Evolutionary conservation across 1,284 basidiomycete species (phyloP).

Genomic region (Sporisorium exsertum): DNA sequence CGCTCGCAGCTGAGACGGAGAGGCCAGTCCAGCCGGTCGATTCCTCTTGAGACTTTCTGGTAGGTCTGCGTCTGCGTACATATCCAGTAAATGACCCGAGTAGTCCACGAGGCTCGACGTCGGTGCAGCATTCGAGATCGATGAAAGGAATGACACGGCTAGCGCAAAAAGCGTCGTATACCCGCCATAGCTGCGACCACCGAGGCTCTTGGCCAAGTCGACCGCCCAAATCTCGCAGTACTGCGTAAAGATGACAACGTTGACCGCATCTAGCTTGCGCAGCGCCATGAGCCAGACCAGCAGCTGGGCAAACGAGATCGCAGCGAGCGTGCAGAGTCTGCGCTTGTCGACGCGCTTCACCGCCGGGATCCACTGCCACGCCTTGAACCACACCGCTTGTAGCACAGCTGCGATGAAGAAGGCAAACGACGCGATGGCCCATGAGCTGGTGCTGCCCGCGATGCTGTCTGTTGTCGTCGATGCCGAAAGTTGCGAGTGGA

Average conservation of each 20-base stretch:
- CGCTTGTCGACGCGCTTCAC: slow-evolving; percentile 44
- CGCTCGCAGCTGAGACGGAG: slow-evolving; percentile 37
- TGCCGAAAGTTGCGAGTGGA: slow-evolving; percentile 18
- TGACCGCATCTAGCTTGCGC: slow-evolving; percentile 58
- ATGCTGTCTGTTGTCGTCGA: background rate
- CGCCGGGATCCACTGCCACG: slow-evolving; percentile 62
- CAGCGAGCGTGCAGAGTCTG: slow-evolving; percentile 49
- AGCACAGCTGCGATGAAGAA: slow-evolving; percentile 57
- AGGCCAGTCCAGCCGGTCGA: slow-evolving; percentile 50
- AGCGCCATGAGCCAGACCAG: slow-evolving; percentile 64
- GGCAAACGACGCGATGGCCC: slow-evolving; percentile 59
- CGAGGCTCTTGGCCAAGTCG: slow-evolving; percentile 53
- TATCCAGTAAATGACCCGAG: slow-evolving; percentile 25
- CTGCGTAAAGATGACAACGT: slow-evolving; percentile 66
- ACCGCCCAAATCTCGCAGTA: slow-evolving; percentile 67
- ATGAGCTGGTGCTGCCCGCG: slow-evolving; percentile 39
- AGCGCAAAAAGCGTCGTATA: slow-evolving; percentile 57
- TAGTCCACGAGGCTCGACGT: slow-evolving; percentile 9
- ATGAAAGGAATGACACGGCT: slow-evolving; percentile 50
- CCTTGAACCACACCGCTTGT: slow-evolving; percentile 56
- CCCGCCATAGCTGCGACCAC: slow-evolving; percentile 55
- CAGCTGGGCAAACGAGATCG: slow-evolving; percentile 54
- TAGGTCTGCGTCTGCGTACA: slow-evolving; percentile 49
- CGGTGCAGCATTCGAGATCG: slow-evolving; percentile 31
- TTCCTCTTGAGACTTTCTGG: slow-evolving; percentile 46